Evolutionary conservation across 75 land plant genomes (phyloP).

Genomic region (Cunninghamia lanceolata): DNA sequence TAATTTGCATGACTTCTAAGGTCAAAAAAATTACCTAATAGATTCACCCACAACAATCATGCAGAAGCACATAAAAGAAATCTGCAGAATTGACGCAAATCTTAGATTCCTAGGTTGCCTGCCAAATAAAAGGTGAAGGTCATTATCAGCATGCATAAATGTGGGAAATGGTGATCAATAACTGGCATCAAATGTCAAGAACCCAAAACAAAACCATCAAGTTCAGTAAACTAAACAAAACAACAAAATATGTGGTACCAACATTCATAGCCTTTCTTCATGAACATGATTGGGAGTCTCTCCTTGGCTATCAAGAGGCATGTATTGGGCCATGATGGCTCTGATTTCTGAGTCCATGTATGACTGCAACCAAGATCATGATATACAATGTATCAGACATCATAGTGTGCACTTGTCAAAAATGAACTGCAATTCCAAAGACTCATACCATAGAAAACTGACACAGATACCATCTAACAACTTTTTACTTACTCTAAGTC

Average conservation of each 20-base stretch:
- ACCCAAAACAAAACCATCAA: background rate
- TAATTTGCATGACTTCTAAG: conserved; percentile 7
- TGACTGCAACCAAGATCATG: conserved; percentile 40
- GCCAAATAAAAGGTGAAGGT: background rate
- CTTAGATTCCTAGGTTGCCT: background rate
- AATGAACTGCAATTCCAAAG: background rate
- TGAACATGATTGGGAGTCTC: conserved; percentile 21
- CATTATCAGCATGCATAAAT: background rate
- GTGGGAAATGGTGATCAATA: background rate
- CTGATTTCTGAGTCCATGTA: conserved; percentile 88
- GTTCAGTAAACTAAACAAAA: background rate
- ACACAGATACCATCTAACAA: background rate
- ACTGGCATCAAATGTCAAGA: background rate
- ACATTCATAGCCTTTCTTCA: background rate
- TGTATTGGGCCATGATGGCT: conserved; percentile 90
- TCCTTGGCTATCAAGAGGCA: conserved; percentile 77
- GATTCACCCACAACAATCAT: background rate
- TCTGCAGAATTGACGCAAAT: background rate
- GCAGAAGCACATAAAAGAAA: background rate
- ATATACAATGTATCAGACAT: background rate
- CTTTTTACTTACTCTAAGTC: conserved; percentile 69
- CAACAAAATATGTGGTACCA: background rate
- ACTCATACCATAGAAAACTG: background rate
- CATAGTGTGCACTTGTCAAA: background rate
- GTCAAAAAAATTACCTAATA: background rate